Evolutionary conservation across 2,329 filamentous ascomycete genomes (phyloP).

Genomic region (Leptographium flavum): DNA sequence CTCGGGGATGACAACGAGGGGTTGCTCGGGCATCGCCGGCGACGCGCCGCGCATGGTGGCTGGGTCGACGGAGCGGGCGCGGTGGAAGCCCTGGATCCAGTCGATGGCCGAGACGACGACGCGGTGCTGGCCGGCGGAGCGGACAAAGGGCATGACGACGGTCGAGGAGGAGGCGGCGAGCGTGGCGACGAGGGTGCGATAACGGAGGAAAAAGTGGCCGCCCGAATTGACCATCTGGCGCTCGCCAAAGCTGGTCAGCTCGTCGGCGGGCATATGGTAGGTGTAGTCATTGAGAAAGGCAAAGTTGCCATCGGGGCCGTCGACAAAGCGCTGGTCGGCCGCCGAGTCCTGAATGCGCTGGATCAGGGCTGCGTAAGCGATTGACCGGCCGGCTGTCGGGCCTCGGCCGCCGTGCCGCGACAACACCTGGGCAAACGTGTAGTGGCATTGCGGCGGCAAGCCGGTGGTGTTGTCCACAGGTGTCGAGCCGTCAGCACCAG

Average conservation of each 20-base stretch:
- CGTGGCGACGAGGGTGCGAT: slow-evolving; percentile 43
- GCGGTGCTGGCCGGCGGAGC: slow-evolving; percentile 25
- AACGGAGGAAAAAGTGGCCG: slow-evolving; percentile 59
- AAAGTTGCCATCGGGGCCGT: slow-evolving; percentile 47
- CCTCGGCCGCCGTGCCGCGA: slow-evolving; percentile 76
- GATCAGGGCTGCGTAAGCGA: slow-evolving; percentile 48
- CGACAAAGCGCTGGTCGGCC: slow-evolving; percentile 18
- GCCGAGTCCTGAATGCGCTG: slow-evolving; percentile 45
- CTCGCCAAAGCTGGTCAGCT: slow-evolving; percentile 51
- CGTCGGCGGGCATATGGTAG: slow-evolving; percentile 42
- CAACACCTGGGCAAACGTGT: slow-evolving; percentile 70
- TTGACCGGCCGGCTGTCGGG: slow-evolving; percentile 56
- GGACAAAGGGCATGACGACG: slow-evolving; percentile 33
- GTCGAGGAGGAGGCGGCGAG: not conserved
- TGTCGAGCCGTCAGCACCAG: too few species aligned
- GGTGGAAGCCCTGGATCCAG: slow-evolving; percentile 62
- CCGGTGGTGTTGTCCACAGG: slow-evolving; percentile 21
- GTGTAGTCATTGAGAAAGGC: slow-evolving; percentile 58
- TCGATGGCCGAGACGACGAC: slow-evolving; percentile 48
- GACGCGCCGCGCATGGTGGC: slow-evolving; percentile 19
- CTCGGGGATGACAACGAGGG: slow-evolving; percentile 58
- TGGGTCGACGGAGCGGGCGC: slow-evolving; percentile 26
- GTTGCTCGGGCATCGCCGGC: not conserved
- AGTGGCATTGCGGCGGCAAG: slow-evolving; percentile 51
- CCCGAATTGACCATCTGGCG: slow-evolving; percentile 63